Evolutionary conservation across 1,139 yeast genomes (phyloP), one percentile per base, ranked within the genome.

Genomic region (Suhomyces terraborum): DNA sequence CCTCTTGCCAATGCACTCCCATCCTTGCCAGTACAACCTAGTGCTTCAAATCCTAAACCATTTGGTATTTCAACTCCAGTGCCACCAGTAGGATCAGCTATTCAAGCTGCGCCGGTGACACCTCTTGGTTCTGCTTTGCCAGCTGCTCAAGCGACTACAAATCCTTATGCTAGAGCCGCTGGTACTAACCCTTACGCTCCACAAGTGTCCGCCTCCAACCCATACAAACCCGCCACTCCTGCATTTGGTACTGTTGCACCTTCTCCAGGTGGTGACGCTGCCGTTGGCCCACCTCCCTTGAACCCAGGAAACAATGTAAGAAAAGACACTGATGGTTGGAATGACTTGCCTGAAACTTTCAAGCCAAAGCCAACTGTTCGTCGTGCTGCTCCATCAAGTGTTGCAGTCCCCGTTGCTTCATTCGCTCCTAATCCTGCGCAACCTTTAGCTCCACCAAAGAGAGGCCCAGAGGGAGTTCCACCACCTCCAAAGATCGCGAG

Each of bases 281-380:
- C 33, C 10, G 39, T 41, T 17, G 37, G 45, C 17, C 65, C 62
- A 37, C 63, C 65, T 20, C 67, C 71, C 12, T 20, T 31, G 8
- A 40, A 59, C 4, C 73, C 77, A 28, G 60, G 75, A 26, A 62
- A 59, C 40, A 66, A 71, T 35, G 77, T 73, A 53, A 78, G 75
- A 41, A 60, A 58, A 55, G 84, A 84, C 34, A 82, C 82, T 34
- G 93, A 86, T 36, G 97, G 97, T 3, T 91, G 97, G 97, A 91
- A 91, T 58, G 97, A 91, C 62, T 71, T 91, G 50, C 96, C 97
- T 36, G 75, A 82, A n/a, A 72, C 79, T 20, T 75, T 84, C 61
- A 80, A 71, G 70, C 59, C 63, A 35, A 58, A 66, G 54, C 67
- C 74, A 23, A 65, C 79, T 10, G 73, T 79, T 25, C 75, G 84